Base-by-base conservation (phyloP, 441 rosid species). In the Erodium trifolium region DNA sequence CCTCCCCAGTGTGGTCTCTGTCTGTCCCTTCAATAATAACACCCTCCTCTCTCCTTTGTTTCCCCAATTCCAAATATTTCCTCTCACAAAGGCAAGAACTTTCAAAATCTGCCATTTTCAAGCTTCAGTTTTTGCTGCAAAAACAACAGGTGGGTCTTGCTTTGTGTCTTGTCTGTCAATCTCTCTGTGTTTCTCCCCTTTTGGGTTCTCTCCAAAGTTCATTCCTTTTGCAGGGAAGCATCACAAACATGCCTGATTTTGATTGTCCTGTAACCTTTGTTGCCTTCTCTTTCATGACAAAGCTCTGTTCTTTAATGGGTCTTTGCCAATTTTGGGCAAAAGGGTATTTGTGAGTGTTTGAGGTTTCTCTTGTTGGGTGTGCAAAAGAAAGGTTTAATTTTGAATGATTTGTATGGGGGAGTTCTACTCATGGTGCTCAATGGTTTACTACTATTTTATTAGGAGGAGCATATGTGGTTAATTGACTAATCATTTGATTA, bases 1-100 rank as follows among this genome's bases (percentile, higher is more conserved):
- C 64, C 64, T 47, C 64, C 64, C 29, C 64, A 60, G 64, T 60
- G 29, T 17, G 29, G 64, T 60, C 64, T 60, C 35, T 60, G 64
- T 60, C 64, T 19, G 41, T 37, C 41, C 41, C 64, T 60, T 23
- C 64, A 60, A 60, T 60, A 60, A 19, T 27, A 31, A 31, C 1
- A 60, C 64, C 64, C 64, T 16, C 64, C 34, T 59, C 64, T 19
- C 31, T 23, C 27, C 3, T 1, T 9, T 37, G 41, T 19, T 59
- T 18, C 8, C 29, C 64, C 31, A 59, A 57, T 57, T 57, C 29
- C 64, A 9, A 59, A 37, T 37, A 1, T 18, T 18, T 9, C 18
- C 29, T 59, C 64, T 19, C 64, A 59, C 31, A 59, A 59, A 59
- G 64, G 34, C 64, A 59, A 17, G 64, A 59, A 8, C 18, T 59